Percentiles rank a stretch among this genome's conserved stretches.
Evolutionary conservation across 2,329 filamentous ascomycete genomes (phyloP).

Genomic region (Penicillium polonicum): DNA sequence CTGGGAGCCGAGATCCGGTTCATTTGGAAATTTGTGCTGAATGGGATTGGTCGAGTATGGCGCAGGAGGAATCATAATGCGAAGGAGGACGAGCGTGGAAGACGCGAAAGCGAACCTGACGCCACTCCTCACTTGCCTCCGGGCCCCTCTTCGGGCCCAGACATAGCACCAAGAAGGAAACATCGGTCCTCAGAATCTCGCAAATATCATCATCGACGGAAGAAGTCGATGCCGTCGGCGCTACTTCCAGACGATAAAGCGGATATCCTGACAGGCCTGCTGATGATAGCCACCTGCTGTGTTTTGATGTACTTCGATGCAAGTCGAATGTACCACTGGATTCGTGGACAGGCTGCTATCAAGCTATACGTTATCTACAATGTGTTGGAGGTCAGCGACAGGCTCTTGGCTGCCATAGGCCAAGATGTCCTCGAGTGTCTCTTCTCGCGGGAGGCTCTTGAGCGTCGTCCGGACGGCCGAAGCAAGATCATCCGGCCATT

Average conservation of each 20-base stretch:
- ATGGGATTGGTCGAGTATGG: slow-evolving; percentile 78
- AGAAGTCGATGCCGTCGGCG: slow-evolving; percentile 80
- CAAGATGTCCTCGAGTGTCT: slow-evolving; percentile 96
- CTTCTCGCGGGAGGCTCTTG: slow-evolving; percentile 88
- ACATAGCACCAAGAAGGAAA: slow-evolving; percentile 22
- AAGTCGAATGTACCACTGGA: slow-evolving; percentile 96
- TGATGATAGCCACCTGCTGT: slow-evolving; percentile 82
- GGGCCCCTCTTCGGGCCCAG: slow-evolving; percentile 18
- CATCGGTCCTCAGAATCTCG: slow-evolving; percentile 35
- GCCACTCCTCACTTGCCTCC: slow-evolving; percentile 17
- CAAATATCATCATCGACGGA: slow-evolving; percentile 62
- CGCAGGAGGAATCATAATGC: slow-evolving; percentile 45
- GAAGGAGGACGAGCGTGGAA: slow-evolving; percentile 16
- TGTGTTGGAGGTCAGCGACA: slow-evolving; percentile 84
- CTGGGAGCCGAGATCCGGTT: slow-evolving; percentile 69
- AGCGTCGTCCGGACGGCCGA: slow-evolving; percentile 80
- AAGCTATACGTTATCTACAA: slow-evolving; percentile 99
- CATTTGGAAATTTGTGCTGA: slow-evolving; percentile 73
- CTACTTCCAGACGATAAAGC: slow-evolving; percentile 90
- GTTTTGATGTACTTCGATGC: slow-evolving; percentile 90
- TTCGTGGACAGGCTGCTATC: slow-evolving; percentile 92
- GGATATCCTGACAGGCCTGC: slow-evolving; percentile 83
- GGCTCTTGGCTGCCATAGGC: slow-evolving; percentile 83
- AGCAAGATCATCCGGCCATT: slow-evolving; percentile 87
- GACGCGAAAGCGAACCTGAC: slow-evolving; percentile 23